Evolutionary conservation across 768 basidiomycete genomes (phyloP).

Genomic region (Termitomyces sp.): DNA sequence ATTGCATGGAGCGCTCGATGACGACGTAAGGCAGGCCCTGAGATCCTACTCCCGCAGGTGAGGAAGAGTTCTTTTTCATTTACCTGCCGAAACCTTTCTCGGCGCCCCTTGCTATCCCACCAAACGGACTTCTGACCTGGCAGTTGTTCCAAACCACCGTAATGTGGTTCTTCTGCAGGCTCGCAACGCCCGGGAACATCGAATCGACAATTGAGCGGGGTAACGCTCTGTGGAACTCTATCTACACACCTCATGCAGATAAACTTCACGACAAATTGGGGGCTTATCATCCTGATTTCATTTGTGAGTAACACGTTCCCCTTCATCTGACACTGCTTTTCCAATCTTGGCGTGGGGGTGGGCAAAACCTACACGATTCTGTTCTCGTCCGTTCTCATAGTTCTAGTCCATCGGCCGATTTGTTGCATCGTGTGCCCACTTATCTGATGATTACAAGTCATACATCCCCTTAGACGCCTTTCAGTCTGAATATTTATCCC

Average conservation of each 20-base stretch:
- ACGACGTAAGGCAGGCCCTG: constrained; percentile 73
- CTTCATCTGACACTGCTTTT: constrained; percentile 25
- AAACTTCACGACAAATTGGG: constrained; percentile 87
- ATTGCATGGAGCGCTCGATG: constrained; percentile 72
- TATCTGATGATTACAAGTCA: constrained; percentile 22
- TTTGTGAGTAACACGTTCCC: constrained; percentile 59
- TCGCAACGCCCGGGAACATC: constrained; percentile 59
- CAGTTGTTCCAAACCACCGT: constrained; percentile 10
- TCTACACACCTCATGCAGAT: constrained; percentile 86
- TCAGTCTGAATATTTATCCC: constrained; percentile 13
- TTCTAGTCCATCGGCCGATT: constrained; percentile 24
- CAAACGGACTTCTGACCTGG: constrained; percentile 13
- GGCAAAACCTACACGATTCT: background rate
- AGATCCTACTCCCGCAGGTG: constrained; percentile 67
- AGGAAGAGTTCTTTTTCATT: constrained; percentile 11
- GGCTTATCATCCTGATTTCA: constrained; percentile 91
- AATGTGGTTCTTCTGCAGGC: constrained; percentile 38
- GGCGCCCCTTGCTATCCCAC: constrained; percentile 8
- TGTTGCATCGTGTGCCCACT: constrained; percentile 19
- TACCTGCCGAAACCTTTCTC: constrained; percentile 12
- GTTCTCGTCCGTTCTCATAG: background rate
- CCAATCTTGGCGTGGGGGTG: constrained; percentile 27
- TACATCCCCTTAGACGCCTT: background rate
- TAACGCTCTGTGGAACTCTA: constrained; percentile 73
- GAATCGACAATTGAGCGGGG: constrained; percentile 69